Conservation (phyloP, 331 rosid genomes). For the Quercus lobata region DNA sequence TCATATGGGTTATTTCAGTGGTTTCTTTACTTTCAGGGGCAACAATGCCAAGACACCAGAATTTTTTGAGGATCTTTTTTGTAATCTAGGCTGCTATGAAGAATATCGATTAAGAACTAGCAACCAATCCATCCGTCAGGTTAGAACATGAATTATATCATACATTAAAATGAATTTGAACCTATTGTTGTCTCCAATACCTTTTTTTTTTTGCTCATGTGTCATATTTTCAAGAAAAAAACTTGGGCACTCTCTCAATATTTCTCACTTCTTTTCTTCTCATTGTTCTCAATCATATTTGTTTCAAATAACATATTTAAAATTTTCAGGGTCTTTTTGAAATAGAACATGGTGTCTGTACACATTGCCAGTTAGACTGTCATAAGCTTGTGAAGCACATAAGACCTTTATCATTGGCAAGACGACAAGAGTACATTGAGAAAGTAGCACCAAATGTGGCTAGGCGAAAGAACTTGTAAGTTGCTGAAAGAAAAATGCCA, state of each 20-base stretch:
- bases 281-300: neutral
- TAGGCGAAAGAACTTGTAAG: constrained; percentile 64
- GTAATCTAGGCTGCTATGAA: constrained; percentile 80
- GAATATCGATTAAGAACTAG: constrained; percentile 91
- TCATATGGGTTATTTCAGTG: constrained; percentile 6
- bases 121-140: constrained; percentile 77
- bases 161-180: neutral
- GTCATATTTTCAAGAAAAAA: neutral
- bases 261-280: neutral
- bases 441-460: constrained; percentile 80
- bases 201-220: constrained; percentile 1
- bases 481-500: constrained; percentile 20
- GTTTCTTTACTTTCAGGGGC: constrained; percentile 58
- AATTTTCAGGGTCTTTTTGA: constrained; percentile 79
- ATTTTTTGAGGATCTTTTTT: constrained; percentile 91
- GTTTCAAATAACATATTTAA: constrained; percentile 10
- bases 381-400: constrained; percentile 75
- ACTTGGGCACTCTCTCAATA: neutral
- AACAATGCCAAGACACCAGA: constrained; percentile 73
- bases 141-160: constrained; percentile 31
- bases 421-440: constrained; percentile 59
- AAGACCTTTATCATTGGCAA: constrained; percentile 64
- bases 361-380: constrained; percentile 79
- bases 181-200: neutral
- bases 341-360: constrained; percentile 84